Percentiles rank a stretch among this genome's conserved stretches.
Evolutionary conservation across 352 stramenopile genomes (phyloP).

Genomic region (Pythium coloratum): DNA sequence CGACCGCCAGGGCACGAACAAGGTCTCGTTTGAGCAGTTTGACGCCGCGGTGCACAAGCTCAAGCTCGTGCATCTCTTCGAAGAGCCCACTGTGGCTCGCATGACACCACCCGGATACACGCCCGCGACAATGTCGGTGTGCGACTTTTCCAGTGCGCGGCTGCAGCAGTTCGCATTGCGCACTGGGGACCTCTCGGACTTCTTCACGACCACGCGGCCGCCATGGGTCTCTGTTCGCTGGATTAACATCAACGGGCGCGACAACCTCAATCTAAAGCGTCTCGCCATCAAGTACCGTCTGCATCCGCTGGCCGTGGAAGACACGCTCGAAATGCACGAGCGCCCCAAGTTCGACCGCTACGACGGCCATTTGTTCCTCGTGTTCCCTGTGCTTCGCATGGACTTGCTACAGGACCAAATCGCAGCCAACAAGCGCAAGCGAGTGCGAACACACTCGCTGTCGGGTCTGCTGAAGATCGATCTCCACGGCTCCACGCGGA

Average conservation of each 20-base stretch:
- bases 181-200: constrained; percentile 51
- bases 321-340: constrained; percentile 87
- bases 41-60: constrained; percentile 82
- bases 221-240: constrained; percentile 84
- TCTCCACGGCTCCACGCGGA: constrained; percentile 11
- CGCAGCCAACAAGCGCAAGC: constrained; percentile 36
- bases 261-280: constrained; percentile 82
- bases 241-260: constrained; percentile 84
- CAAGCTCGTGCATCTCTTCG: constrained; percentile 87
- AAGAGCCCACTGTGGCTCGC: constrained; percentile 58
- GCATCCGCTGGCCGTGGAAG: constrained; percentile 82
- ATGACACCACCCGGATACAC: constrained; percentile 56
- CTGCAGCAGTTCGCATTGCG: constrained; percentile 69
- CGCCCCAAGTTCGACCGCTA: constrained; percentile 87
- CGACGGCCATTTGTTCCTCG: constrained; percentile 80
- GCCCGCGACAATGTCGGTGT: constrained; percentile 63
- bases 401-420: constrained; percentile 46
- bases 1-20: constrained; percentile 41
- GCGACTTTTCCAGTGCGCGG: constrained; percentile 74
- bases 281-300: constrained; percentile 88
- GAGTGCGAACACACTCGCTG: constrained; percentile 35
- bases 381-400: constrained; percentile 83
- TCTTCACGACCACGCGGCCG: constrained; percentile 74
- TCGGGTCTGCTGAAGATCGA: constrained; percentile 51
- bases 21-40: constrained; percentile 72